Evolutionary conservation across 306 rosid genomes (phyloP), one percentile per base, ranked within the genome.

Genomic region (Vigna angularis): DNA sequence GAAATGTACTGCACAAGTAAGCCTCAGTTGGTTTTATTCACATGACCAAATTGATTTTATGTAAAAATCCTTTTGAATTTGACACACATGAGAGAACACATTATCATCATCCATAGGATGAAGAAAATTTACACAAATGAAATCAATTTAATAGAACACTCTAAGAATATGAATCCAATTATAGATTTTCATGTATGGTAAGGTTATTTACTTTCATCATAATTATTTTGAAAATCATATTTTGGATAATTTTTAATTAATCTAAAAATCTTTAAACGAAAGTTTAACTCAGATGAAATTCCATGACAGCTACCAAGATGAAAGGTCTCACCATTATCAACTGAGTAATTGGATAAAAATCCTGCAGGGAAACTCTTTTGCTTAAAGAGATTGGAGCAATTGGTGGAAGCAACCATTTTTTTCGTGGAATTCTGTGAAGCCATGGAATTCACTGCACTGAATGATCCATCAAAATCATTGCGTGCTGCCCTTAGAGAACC

Each of bases 281-380:
- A 9, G 24, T 20, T 20, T 10, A 62, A 48, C 9, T 65, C 10
- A 53, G 52, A 7, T 9, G 32, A 71, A 18, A 71, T 17, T 28
- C 3, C 4, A 64, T 18, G 50, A 26, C 57, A 50, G 59, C 28
- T 26, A 26, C 28, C 28, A 26, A 26, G 28, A 26, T 17, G 30
- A 22, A 72, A 47, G 4, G 49, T 10, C 67, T 59, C 86, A 94
- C 98, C 96, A 81, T 83, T 89, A 61, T 86, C 84, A 72, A 63
- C 51, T 12, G 84, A 38, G 15, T 72, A 80, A 77, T 80, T 81
- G 70, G 88, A 73, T 89, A 90, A 84, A 68, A 94, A 79, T 11
- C 79, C 92, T 51, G 96, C 83, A 6, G 98, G 96, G 47, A 91
- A 92, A 80, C 93, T 94, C 77, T 69, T 87, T 67, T 90, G 96